A percentile compares a stretch with the other conserved stretches of the same genome.
phyloP scores from a whole-genome alignment of 345 rosid genomes.

The Theobroma cacao region DNA sequence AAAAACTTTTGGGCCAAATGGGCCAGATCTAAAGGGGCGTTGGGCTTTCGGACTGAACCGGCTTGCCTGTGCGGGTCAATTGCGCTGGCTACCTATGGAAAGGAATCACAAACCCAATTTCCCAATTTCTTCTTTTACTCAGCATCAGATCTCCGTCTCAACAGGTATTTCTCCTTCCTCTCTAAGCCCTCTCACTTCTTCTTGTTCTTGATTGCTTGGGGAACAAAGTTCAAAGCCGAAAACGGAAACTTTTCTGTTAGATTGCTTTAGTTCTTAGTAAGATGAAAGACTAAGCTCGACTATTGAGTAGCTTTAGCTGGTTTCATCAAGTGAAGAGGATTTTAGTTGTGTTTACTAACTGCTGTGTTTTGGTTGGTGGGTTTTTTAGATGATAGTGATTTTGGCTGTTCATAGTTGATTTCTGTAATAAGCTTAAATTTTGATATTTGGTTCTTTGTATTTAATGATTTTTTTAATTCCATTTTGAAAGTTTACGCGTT shows the following conservation, averaged over 20 bases:
- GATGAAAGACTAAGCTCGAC: neutral
- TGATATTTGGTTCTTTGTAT: neutral
- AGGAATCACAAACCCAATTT: constrained; percentile 8
- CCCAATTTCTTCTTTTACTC: constrained; percentile 7
- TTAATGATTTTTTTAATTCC: neutral
- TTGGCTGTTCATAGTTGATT: neutral
- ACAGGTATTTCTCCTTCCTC: constrained; percentile 22
- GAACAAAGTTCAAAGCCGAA: neutral
- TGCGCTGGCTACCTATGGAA: too few species aligned
- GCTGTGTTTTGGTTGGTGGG: neutral
- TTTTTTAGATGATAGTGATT: neutral
- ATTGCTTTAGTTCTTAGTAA: neutral
- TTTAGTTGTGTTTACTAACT: neutral
- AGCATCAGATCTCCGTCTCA: constrained; percentile 5
- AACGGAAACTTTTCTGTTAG: neutral
- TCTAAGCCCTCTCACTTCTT: neutral
- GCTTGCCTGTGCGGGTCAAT: too few species aligned
- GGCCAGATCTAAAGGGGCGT: too few species aligned
- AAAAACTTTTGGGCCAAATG: too few species aligned
- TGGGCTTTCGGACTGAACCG: too few species aligned
- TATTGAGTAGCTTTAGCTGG: neutral
- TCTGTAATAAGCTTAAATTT: neutral
- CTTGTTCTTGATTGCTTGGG: neutral
- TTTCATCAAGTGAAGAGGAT: neutral
- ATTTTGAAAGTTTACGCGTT: neutral